Conservation (phyloP, 495 filamentous ascomycete genomes). For the Penicillium pulvis region DNA sequence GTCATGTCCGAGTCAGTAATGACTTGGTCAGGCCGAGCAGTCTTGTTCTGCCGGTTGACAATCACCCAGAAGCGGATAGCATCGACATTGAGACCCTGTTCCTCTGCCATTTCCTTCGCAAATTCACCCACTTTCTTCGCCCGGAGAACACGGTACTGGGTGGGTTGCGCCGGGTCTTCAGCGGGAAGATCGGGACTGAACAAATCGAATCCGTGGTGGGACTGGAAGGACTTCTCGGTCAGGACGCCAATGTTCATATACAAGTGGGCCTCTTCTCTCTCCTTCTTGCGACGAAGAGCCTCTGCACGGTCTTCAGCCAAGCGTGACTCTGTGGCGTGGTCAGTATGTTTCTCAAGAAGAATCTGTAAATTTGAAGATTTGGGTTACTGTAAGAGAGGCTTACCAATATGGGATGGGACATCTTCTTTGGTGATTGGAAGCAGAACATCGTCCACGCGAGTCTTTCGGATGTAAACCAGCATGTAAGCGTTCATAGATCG, state of each 20-base stretch:
- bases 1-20: conserved; percentile 76
- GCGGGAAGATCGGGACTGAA: conserved; percentile 70
- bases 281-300: conserved; percentile 72
- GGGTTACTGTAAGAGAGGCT: conserved; percentile 20
- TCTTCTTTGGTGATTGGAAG: conserved; percentile 72
- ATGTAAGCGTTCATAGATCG: conserved; percentile 89
- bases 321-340: conserved; percentile 54
- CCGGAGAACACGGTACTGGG: conserved; percentile 67
- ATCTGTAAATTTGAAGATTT: too few relatives aligned
- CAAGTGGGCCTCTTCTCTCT: conserved; percentile 90
- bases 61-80: conserved; percentile 88
- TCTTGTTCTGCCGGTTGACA: conserved; percentile 99
- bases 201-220: conserved; percentile 84
- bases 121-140: conserved; percentile 75
- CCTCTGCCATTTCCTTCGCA: conserved; percentile 64
- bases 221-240: conserved; percentile 74
- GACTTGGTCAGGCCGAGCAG: conserved; percentile 84
- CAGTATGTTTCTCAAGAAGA: neutral
- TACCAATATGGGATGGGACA: conserved; percentile 81
- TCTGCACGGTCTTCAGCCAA: conserved; percentile 80
- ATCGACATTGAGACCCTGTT: conserved; percentile 58
- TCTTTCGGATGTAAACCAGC: conserved; percentile 95
- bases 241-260: conserved; percentile 83
- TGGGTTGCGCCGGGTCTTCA: conserved; percentile 58
- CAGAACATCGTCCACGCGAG: conserved; percentile 76